phyloP scores from a whole-genome alignment of 164 flowering plant species.

The Umbilicus rupestris region DNA sequence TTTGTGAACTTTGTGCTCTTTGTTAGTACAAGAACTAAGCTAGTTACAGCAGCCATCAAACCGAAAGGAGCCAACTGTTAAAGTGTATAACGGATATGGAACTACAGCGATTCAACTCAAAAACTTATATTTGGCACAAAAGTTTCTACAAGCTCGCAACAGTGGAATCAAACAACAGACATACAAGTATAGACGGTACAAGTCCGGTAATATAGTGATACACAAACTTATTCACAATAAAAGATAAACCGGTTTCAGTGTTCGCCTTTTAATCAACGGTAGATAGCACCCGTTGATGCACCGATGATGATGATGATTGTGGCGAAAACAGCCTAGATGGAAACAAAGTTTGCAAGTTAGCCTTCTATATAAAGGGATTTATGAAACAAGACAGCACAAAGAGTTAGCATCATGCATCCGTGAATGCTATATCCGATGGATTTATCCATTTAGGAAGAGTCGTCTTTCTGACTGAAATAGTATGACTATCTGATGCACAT shows the following conservation, averaged over 20 bases:
- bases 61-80: neutral
- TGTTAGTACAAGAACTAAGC: too few relatives aligned
- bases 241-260: neutral
- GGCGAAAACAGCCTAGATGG: neutral
- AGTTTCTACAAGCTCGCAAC: neutral
- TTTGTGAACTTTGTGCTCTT: neutral
- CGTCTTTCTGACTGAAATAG: too few relatives aligned
- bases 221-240: neutral
- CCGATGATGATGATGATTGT: constrained; percentile 4
- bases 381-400: neutral
- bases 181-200: neutral
- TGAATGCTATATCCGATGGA: too few relatives aligned
- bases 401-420: too few relatives aligned
- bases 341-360: neutral
- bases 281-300: constrained; percentile 1
- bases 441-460: too few relatives aligned
- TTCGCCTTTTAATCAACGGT: neutral
- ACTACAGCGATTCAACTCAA: neutral
- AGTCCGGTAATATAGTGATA: neutral
- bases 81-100: neutral
- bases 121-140: neutral
- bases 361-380: neutral
- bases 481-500: too few relatives aligned
- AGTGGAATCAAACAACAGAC: neutral
- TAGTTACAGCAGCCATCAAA: too few relatives aligned